A percentile compares a stretch with the other conserved stretches of the same genome.
phyloP scores from a whole-genome alignment of 2,329 filamentous ascomycete genomes.

The Beauveria scarabaeidicola region DNA sequence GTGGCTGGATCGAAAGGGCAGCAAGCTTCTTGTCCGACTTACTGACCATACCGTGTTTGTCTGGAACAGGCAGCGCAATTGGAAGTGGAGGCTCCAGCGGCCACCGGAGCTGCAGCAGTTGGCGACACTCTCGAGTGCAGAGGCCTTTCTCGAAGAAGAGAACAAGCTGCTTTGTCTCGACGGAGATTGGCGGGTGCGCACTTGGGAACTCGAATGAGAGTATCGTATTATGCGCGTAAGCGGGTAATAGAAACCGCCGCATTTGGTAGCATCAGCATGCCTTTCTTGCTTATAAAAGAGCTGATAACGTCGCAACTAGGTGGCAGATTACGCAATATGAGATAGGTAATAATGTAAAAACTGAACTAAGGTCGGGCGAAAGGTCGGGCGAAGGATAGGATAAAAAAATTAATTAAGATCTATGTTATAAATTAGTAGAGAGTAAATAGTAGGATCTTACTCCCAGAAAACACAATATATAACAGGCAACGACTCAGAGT shows the following conservation, averaged over 20 bases:
- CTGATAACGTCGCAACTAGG: no score
- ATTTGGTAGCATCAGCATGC: neutral
- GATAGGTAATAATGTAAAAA: no score
- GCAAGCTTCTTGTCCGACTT: constrained; percentile 1
- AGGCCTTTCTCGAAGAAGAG: constrained; percentile 3
- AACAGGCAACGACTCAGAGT: no score
- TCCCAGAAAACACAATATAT: no score
- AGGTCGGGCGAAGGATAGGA: no score
- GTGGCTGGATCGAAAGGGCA: constrained; percentile 1
- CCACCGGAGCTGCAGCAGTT: neutral
- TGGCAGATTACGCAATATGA: no score
- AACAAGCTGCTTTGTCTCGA: neutral
- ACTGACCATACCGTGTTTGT: neutral
- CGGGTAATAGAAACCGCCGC: neutral
- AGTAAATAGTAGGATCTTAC: no score
- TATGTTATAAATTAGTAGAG: no score
- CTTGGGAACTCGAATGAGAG: neutral
- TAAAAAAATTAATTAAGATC: no score
- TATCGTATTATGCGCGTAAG: neutral
- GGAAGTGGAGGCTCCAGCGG: neutral
- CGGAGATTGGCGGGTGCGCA: constrained; percentile 2
- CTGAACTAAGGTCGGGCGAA: no score
- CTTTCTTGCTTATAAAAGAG: no score
- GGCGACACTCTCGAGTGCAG: neutral
- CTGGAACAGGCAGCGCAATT: constrained; percentile 1